Conservation (phyloP, 352 stramenopile species). For the Phytophthora sp. region DNA sequence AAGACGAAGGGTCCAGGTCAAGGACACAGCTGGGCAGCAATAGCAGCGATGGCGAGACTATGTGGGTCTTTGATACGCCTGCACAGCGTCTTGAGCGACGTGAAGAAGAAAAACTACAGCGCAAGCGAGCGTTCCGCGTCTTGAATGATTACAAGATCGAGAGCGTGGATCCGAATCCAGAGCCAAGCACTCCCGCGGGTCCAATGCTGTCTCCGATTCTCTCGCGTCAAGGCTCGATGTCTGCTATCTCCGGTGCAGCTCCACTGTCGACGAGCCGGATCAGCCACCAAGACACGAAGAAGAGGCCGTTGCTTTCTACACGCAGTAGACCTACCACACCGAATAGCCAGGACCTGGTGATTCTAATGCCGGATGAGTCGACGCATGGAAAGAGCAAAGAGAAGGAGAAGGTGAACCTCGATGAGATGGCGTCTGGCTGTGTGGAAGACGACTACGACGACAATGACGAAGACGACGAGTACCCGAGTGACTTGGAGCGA, state of each 20-base stretch:
- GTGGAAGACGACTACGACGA: slow-evolving; percentile 36
- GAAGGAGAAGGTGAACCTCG: slow-evolving; percentile 26
- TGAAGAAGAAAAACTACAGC: slow-evolving; percentile 58
- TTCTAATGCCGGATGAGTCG: slow-evolving; percentile 31
- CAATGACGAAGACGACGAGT: slow-evolving; percentile 32
- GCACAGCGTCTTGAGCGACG: slow-evolving; percentile 56
- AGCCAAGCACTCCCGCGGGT: slow-evolving; percentile 10
- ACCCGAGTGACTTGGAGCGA: slow-evolving; percentile 25
- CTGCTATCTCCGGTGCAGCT: slow-evolving; percentile 24
- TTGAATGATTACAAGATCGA: slow-evolving; percentile 61
- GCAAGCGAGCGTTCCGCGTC: slow-evolving; percentile 60
- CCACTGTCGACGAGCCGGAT: slow-evolving; percentile 21
- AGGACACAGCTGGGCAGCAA: slow-evolving; percentile 16
- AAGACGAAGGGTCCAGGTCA: slow-evolving; percentile 19
- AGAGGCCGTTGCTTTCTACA: slow-evolving; percentile 35
- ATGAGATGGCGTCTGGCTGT: slow-evolving; percentile 23
- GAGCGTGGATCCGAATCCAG: slow-evolving; percentile 26
- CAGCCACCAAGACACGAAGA: slow-evolving; percentile 36
- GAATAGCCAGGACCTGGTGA: slow-evolving; percentile 45
- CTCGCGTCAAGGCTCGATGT: slow-evolving; percentile 33
- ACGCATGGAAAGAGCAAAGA: slow-evolving; percentile 3
- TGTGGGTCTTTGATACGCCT: slow-evolving; percentile 60
- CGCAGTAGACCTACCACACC: slow-evolving; percentile 29
- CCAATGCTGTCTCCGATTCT: slow-evolving; percentile 30
- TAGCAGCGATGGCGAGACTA: slow-evolving; percentile 49